Evolutionary conservation across 495 filamentous ascomycete genomes (phyloP).

Genomic region (Penicillium psychrofluorescens): DNA sequence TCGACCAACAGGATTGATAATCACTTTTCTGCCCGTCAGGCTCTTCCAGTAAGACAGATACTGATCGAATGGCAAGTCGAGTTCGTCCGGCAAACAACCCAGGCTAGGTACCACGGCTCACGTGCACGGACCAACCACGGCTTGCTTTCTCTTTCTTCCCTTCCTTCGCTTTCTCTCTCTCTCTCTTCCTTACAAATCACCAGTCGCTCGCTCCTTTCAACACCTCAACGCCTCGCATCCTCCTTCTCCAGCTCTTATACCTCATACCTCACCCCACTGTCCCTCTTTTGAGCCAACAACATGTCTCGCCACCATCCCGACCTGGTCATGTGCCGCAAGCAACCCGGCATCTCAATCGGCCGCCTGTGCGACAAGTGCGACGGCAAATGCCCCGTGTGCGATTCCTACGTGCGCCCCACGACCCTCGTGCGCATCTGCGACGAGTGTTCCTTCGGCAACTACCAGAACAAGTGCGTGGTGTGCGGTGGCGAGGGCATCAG

Average conservation of each 20-base stretch:
- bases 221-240: not conserved
- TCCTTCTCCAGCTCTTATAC: not conserved
- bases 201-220: too few species aligned
- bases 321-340: conserved; percentile 99
- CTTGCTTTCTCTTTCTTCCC: conserved; percentile 16
- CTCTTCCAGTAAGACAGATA: too few species aligned
- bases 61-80: too few species aligned
- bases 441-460: conserved; percentile 98
- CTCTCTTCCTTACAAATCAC: conserved; percentile 1
- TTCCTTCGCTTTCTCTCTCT: conserved; percentile 5
- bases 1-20: too few species aligned
- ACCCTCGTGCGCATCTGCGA: conserved; percentile 98
- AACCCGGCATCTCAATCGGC: conserved; percentile 95
- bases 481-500: conserved; percentile 98
- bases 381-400: conserved; percentile 98
- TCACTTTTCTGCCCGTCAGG: too few species aligned
- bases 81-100: not conserved
- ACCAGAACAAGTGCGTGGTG: conserved; percentile 99
- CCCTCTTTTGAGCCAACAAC: not conserved
- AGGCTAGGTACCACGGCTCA: not conserved
- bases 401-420: conserved; percentile 96
- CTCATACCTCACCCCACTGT: not conserved
- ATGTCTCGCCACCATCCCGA: conserved; percentile 50
- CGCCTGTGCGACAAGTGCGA: conserved; percentile 99
- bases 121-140: conserved; percentile 7